phyloP scores from a whole-genome alignment of 1,284 basidiomycete species.

The Sanghuangporus sanghuang region DNA sequence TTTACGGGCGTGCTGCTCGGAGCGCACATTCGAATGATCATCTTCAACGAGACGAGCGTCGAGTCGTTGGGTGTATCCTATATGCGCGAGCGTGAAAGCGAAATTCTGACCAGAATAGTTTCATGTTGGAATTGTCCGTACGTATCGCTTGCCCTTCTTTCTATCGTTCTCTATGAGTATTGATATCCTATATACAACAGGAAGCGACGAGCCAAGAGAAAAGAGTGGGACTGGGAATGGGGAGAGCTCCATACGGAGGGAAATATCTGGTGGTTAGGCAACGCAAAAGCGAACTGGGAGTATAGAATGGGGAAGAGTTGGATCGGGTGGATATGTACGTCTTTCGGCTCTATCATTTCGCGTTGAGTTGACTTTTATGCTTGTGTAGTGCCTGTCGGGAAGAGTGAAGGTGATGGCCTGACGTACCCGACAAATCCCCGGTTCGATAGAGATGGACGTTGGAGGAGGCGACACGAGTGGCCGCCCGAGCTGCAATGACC shows the following conservation, averaged over 20 bases:
- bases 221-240: slow-evolving; percentile 74
- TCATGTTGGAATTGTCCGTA: slow-evolving; percentile 47
- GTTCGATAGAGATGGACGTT: slow-evolving; percentile 64
- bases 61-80: slow-evolving; percentile 57
- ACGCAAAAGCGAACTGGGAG: slow-evolving; percentile 57
- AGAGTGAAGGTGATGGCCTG: slow-evolving; percentile 53
- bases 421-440: slow-evolving; percentile 67
- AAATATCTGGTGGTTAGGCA: slow-evolving; percentile 83
- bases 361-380: slow-evolving; percentile 2
- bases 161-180: background rate
- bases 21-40: slow-evolving; percentile 60
- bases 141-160: slow-evolving; percentile 21
- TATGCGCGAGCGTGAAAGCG: slow-evolving; percentile 60
- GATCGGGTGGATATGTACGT: slow-evolving; percentile 73
- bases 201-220: slow-evolving; percentile 36
- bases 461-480: slow-evolving; percentile 66
- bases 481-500: slow-evolving; percentile 45
- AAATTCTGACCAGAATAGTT: slow-evolving; percentile 40
- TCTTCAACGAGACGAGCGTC: slow-evolving; percentile 71
- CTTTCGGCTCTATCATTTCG: slow-evolving; percentile 5
- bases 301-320: slow-evolving; percentile 65
- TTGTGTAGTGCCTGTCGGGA: slow-evolving; percentile 63
- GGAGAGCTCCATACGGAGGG: slow-evolving; percentile 68
- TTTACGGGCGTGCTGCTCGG: slow-evolving; percentile 58
- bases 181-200: slow-evolving; percentile 28